Evolutionary conservation across 2,329 filamentous ascomycete species (phyloP).

Genomic region (Aphanocladium album): DNA sequence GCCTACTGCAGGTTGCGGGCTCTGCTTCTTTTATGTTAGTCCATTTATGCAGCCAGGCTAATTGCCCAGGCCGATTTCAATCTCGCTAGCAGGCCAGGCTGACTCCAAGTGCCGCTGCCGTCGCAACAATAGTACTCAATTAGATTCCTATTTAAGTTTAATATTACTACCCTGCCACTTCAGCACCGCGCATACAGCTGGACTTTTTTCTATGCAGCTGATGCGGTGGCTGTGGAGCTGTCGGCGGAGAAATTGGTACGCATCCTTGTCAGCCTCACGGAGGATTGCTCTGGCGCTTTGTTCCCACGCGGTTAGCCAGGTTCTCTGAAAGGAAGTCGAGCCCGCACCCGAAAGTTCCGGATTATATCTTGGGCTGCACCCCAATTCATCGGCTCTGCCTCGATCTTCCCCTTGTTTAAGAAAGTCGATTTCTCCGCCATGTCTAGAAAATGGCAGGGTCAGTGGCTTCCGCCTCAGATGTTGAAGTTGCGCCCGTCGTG

Average conservation of each 20-base stretch:
- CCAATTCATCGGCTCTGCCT: not conserved
- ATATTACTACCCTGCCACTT: slow-evolving; percentile 2
- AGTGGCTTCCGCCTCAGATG: not conserved
- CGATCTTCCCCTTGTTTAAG: not conserved
- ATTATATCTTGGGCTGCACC: slow-evolving; percentile 1
- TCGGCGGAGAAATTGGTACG: slow-evolving; percentile 11
- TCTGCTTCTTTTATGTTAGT: slow-evolving; percentile 1
- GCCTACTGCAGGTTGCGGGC: not conserved
- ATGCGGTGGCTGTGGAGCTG: slow-evolving; percentile 8
- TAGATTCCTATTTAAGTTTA: not conserved
- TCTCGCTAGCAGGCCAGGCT: not conserved
- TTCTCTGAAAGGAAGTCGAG: slow-evolving; percentile 8
- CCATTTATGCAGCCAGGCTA: not conserved
- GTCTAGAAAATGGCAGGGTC: slow-evolving; percentile 3
- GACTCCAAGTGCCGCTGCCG: not conserved
- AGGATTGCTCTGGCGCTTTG: not conserved
- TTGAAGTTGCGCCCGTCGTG: slow-evolving; percentile 12
- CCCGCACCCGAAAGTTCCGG: not conserved
- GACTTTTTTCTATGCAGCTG: slow-evolving; percentile 1
- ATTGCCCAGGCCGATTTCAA: not conserved
- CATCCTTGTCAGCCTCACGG: slow-evolving; percentile 4
- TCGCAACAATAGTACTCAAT: not conserved
- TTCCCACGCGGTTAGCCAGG: not conserved
- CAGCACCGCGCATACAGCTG: not conserved
- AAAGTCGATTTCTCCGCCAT: slow-evolving; percentile 11